These are phyloP conservation scores for Phyllosticta paracitricarpa DNA, from an alignment of 2,329 filamentous ascomycete species.

Conservation along the genomic window DNA sequence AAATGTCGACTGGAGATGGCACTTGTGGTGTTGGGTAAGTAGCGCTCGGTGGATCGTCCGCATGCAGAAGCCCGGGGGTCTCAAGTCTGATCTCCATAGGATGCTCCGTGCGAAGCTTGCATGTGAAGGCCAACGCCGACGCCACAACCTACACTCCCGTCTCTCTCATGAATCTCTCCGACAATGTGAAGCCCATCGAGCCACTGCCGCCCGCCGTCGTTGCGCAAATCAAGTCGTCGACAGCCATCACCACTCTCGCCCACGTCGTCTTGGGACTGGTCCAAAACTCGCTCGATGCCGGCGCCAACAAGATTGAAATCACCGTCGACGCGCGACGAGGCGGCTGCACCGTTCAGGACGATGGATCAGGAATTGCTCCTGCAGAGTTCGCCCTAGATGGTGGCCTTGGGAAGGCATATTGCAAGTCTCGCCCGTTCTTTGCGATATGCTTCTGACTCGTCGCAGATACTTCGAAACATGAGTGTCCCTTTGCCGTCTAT, in stretches of 20 bases:
- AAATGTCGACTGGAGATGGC: background rate
- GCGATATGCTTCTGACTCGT: slow-evolving; percentile 7
- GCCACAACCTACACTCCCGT: background rate
- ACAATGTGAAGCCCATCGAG: slow-evolving; percentile 39
- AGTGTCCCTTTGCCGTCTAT: slow-evolving; percentile 38
- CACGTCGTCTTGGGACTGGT: slow-evolving; percentile 62
- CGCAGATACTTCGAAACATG: slow-evolving; percentile 68
- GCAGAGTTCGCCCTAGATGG: slow-evolving; percentile 61
- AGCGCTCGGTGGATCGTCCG: slow-evolving; percentile 7
- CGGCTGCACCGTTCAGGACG: slow-evolving; percentile 70
- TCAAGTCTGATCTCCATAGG: slow-evolving; percentile 5
- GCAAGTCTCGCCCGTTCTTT: slow-evolving; percentile 38
- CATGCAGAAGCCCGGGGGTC: slow-evolving; percentile 7
- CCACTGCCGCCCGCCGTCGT: slow-evolving; percentile 61
- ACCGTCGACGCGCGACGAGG: slow-evolving; percentile 66
- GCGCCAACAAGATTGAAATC: slow-evolving; percentile 57
- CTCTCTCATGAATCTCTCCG: slow-evolving; percentile 4
- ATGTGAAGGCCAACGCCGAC: background rate
- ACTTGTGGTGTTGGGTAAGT: background rate
- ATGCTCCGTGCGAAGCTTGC: background rate
- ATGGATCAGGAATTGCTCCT: slow-evolving; percentile 68
- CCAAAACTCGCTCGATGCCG: slow-evolving; percentile 77
- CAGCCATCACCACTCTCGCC: slow-evolving; percentile 65
- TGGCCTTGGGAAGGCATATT: slow-evolving; percentile 62
- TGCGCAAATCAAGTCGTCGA: slow-evolving; percentile 76